Base-by-base conservation (phyloP, 306 rosid species). In the Dalbergia cochinchinensis region DNA sequence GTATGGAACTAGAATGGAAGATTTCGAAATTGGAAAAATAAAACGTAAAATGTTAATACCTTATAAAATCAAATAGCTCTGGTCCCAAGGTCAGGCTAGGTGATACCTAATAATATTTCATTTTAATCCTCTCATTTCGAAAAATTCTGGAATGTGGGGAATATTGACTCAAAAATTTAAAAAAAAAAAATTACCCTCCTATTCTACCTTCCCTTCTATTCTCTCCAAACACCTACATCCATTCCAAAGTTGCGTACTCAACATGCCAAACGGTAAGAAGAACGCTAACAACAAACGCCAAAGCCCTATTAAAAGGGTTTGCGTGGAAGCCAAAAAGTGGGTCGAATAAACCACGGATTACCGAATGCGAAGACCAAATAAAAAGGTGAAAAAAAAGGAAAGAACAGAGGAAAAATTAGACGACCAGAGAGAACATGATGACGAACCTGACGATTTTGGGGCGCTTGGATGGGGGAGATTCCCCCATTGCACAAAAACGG, bases 401-500 rank as follows among this genome's bases (percentile, higher is more conserved):
- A 9, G 8, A 19, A n/a, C 5, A 10, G 4, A 18, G 11, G 48
- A n/a, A 31, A 71, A 60, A 9, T 65, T 60, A 55, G 34, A 2
- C 15, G 16, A 59, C 8, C 45, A 14, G 53, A 15, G 10, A 58
- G 22, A 33, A 70, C 18, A 71, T 20, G 54, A 7, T 50, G 2
- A 79, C 89, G 4, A 50, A 94, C 99, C 97, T 90, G 22, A 76
- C 31, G 53, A 88, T 84, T 82, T 85, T 95, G 67, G 81, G 87
- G 74, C 97, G 99, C 89, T 95, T 95, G 5, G 89, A 76, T 19
- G 92, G 83, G 16, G 85, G 94, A 63, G 77, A 87, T 65, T 86
- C 88, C 34, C 74, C 89, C 99, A 95, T 95, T 70, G 76, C 18
- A 58, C 15, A 80, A 77, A 58, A 63, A 4, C 7, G 31, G 20